Evolutionary conservation across 495 filamentous ascomycete genomes (phyloP).

Genomic region (Penicillium fimorum): DNA sequence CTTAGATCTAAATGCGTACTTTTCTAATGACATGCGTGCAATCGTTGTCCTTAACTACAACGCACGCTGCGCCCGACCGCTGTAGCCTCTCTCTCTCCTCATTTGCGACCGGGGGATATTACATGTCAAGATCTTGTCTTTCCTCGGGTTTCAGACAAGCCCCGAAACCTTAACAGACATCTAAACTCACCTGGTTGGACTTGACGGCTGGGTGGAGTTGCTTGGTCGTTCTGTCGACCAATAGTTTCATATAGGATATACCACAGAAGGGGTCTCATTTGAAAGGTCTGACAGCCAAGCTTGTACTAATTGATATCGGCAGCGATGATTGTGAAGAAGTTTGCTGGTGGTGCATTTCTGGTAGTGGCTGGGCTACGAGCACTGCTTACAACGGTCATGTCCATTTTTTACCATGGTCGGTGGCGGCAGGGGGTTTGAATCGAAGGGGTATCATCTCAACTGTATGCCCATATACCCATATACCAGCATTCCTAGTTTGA

Average conservation of each 20-base stretch:
- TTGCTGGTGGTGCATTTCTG: conserved; percentile 25
- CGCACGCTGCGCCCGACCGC: not conserved
- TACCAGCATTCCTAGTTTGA: conserved; percentile 34
- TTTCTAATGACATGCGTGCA: not conserved
- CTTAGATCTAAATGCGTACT: not conserved
- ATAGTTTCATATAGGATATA: conserved; percentile 19
- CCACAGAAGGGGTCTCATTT: not conserved
- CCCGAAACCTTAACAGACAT: not conserved
- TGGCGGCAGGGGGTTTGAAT: conserved; percentile 18
- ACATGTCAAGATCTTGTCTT: not conserved
- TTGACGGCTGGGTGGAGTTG: conserved; percentile 23
- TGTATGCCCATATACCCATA: conserved; percentile 26
- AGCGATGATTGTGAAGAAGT: conserved; percentile 18
- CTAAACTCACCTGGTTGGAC: not conserved
- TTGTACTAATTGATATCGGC: conserved; percentile 21
- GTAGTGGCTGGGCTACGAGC: conserved; percentile 20
- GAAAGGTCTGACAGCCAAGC: conserved; percentile 8
- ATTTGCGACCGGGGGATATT: not conserved
- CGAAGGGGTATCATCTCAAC: conserved; percentile 9
- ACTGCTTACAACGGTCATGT: conserved; percentile 22
- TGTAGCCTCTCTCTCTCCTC: not conserved
- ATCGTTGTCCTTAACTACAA: not conserved
- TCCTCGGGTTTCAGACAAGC: not conserved
- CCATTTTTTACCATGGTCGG: conserved; percentile 30
- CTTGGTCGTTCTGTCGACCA: conserved; percentile 23